Percentiles rank a stretch among this genome's conserved stretches.
phyloP scores from a whole-genome alignment of 2,329 filamentous ascomycete species.

The Colletotrichum sojae region DNA sequence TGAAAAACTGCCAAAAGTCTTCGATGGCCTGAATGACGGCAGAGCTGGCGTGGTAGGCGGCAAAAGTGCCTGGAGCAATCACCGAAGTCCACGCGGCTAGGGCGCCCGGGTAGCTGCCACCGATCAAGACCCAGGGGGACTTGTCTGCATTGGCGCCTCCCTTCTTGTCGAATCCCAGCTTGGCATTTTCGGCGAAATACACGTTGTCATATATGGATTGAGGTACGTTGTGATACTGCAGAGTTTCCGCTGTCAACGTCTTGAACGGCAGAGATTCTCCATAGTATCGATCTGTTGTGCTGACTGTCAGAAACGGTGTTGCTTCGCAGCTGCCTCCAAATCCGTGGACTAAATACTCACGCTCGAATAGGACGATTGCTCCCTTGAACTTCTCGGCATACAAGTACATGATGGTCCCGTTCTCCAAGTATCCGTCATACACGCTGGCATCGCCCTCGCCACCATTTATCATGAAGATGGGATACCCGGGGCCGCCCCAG shows the following conservation, averaged over 20 bases:
- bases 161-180: conserved; percentile 55
- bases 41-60: conserved; percentile 65
- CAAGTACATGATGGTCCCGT: conserved; percentile 14
- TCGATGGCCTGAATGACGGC: conserved; percentile 62
- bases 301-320: background rate
- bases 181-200: conserved; percentile 45
- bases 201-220: conserved; percentile 38
- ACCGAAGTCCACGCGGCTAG: conserved; percentile 63
- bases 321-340: background rate
- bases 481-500: conserved; percentile 30
- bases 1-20: conserved; percentile 64
- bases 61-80: conserved; percentile 62
- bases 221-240: conserved; percentile 32
- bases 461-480: conserved; percentile 33
- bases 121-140: conserved; percentile 66
- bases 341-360: background rate
- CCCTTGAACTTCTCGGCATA: conserved; percentile 32
- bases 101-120: conserved; percentile 66
- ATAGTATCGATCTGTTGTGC: conserved; percentile 31
- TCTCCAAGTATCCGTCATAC: conserved; percentile 9
- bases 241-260: conserved; percentile 35
- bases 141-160: conserved; percentile 51
- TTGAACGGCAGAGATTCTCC: conserved; percentile 34
- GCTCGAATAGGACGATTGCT: conserved; percentile 34
- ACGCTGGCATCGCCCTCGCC: conserved; percentile 22